phyloP scores from a whole-genome alignment of 257 asterid genomes.

The Solanum acaule region DNA sequence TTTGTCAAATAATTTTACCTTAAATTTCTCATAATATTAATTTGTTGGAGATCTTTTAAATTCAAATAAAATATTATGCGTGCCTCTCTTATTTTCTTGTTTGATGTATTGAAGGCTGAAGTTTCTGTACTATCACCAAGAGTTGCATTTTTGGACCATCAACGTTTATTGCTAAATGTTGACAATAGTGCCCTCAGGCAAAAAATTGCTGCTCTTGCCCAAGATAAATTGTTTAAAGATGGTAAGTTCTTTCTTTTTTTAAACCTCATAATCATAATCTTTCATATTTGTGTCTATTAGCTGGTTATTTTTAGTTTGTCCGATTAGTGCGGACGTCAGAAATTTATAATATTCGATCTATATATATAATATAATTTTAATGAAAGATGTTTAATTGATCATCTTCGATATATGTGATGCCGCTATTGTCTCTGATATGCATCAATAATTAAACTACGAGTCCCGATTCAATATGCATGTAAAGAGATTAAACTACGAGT shows the following conservation, averaged over 20 bases:
- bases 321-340: neutral
- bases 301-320: neutral
- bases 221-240: constrained; percentile 87
- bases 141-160: constrained; percentile 94
- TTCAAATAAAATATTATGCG: neutral
- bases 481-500: too few species aligned
- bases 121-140: constrained; percentile 86
- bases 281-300: neutral
- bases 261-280: neutral
- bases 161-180: constrained; percentile 67
- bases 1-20: neutral
- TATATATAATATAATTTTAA: too few species aligned
- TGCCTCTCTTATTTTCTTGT: neutral
- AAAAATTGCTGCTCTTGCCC: constrained; percentile 91
- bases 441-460: neutral
- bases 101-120: constrained; percentile 50
- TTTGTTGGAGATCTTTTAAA: neutral
- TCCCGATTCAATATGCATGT: neutral
- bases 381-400: neutral
- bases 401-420: too few species aligned
- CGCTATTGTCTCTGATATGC: neutral
- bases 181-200: constrained; percentile 91
- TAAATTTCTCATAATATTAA: neutral
- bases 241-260: constrained; percentile 25
- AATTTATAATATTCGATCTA: neutral